Evolutionary conservation across 2,329 filamentous ascomycete species (phyloP).

Genomic region (Cadophora gregata): DNA sequence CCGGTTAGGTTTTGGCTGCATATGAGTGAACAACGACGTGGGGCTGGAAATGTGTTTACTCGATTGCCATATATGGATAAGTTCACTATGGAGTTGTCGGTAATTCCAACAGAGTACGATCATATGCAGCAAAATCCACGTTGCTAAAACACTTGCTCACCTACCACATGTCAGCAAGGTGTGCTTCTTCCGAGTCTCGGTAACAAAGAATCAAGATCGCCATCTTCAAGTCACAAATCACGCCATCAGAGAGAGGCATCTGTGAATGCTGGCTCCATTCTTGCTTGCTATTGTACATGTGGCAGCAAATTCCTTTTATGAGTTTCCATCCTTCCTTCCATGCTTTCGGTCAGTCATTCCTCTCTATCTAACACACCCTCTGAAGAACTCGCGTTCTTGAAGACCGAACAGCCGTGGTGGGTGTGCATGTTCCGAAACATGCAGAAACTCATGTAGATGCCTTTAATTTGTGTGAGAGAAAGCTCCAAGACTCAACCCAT

Average conservation of each 20-base stretch:
- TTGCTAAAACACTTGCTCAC: too few relatives aligned
- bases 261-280: constrained; percentile 17
- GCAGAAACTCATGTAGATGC: constrained; percentile 16
- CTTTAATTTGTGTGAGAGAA: constrained; percentile 5
- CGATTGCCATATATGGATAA: too few relatives aligned
- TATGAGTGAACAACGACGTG: too few relatives aligned
- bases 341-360: neutral
- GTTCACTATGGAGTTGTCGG: too few relatives aligned
- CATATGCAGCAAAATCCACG: too few relatives aligned
- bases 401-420: neutral
- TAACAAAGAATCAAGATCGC: neutral
- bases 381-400: constrained; percentile 1
- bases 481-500: neutral
- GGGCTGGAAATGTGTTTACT: too few relatives aligned
- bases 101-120: too few relatives aligned
- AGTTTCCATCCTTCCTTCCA: neutral
- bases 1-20: too few relatives aligned
- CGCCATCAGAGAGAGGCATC: neutral
- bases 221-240: neutral
- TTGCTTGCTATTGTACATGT: constrained; percentile 23
- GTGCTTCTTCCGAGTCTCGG: too few relatives aligned
- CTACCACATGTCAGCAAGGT: too few relatives aligned
- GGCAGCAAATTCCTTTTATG: constrained; percentile 20
- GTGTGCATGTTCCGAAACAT: neutral
- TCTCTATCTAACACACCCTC: constrained; percentile 13